phyloP scores from a whole-genome alignment of 73 alveolate species.

The Paramecium primaurelia region DNA sequence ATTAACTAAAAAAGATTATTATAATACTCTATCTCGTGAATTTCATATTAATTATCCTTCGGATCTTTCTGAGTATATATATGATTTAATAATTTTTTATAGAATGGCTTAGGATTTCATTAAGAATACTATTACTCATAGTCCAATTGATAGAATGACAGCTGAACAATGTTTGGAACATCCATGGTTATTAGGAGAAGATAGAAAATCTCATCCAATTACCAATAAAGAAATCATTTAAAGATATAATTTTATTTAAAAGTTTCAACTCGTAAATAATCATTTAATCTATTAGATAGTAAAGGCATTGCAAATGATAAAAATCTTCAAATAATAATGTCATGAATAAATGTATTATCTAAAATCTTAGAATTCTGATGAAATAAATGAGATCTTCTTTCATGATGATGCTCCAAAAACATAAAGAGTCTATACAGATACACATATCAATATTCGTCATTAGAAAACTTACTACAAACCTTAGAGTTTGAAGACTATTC shows the following conservation, averaged over 20 bases:
- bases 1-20: not conserved
- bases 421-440: not conserved
- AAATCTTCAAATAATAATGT: not conserved
- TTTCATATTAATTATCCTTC: not conserved
- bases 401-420: not conserved
- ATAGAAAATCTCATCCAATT: not conserved
- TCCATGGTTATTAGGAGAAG: conserved; percentile 5
- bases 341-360: not conserved
- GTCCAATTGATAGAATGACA: not conserved
- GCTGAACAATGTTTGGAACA: conserved; percentile 30
- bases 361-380: not conserved
- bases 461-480: not conserved
- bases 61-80: not conserved
- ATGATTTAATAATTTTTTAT: not conserved
- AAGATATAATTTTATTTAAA: not conserved
- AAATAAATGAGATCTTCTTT: not conserved
- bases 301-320: not conserved
- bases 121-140: not conserved
- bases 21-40: not conserved
- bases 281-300: not conserved
- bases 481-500: not conserved
- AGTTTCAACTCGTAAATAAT: not conserved
- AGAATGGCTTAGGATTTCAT: conserved; percentile 36
- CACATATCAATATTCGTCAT: not conserved
- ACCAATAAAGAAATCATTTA: not conserved